Evolutionary conservation across 75 land plant species (phyloP), one percentile per base, ranked within the genome.

Genomic region (Adiantum capillusveneris): DNA sequence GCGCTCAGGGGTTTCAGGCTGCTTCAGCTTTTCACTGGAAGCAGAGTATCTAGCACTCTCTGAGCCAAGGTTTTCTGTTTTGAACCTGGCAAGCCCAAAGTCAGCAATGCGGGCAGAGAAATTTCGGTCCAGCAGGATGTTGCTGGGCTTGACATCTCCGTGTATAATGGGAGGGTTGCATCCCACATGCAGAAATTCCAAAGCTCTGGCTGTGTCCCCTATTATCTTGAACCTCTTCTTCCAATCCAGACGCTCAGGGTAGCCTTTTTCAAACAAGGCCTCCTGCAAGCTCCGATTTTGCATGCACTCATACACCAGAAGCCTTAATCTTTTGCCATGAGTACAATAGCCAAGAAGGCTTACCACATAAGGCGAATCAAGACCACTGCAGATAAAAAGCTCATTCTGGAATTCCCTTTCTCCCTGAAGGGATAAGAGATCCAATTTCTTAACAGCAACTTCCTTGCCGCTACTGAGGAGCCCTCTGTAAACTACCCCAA

Each of bases 121-220:
- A 30, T 83, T 79, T 0, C 59, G 44, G 59, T 74, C 86, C 19
- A 89, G 82, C 18, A 89, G 60, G 50, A 89, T 81, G 60, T 89
- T 89, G 70, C 90, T 89, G 25, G 95, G 95, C 80, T 89, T 89
- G 24, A 89, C 60, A 58, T 89, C 95, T 5, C 95, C 95, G 57
- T 89, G 95, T 26, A 89, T 70, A 53, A 89, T 76, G n/a, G 87
- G 90, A 2, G 87, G 90, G 25, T 89, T 84, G 63, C 95, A 86
- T 11, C 67, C 70, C 14, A 66, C 37, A 37, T 89, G 95, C 60
- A 89, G 61, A 45, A 83, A 89, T 25, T 48, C 69, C 17, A 89
- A 71, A 0, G 81, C 86, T 16, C 61, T 70, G 0, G 82, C 84
- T 20, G 80, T 78, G 56, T 89, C 95, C 39, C 65, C 36, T 3